Conservation (phyloP, 2,329 filamentous ascomycete genomes). For the Drechslerella coelobrocha region DNA sequence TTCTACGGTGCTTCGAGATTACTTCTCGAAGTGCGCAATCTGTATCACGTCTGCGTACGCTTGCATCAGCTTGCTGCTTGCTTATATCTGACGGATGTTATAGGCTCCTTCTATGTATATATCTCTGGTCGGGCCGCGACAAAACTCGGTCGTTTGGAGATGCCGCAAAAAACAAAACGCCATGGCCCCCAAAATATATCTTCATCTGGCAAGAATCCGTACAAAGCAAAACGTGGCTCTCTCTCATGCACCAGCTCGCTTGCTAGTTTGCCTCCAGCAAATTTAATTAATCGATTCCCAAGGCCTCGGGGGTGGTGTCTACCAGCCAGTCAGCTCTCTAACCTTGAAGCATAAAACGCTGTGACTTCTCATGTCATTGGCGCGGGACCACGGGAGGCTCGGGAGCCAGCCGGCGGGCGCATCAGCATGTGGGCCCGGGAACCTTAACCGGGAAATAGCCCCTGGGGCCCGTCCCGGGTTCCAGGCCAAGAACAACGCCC, state of each 20-base stretch:
- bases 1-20: not conserved
- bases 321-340: not conserved
- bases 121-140: too few species aligned
- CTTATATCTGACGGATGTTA: not conserved
- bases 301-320: not conserved
- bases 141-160: too few species aligned
- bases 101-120: not conserved
- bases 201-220: not conserved
- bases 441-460: not conserved
- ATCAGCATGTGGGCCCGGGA: not conserved
- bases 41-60: not conserved
- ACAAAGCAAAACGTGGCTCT: conserved; percentile 1
- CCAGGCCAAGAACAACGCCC: conserved; percentile 1
- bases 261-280: not conserved
- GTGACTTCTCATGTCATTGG: too few species aligned
- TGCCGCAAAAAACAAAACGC: too few species aligned
- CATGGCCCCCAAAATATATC: not conserved
- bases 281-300: not conserved
- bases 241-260: not conserved
- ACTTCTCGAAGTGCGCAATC: not conserved
- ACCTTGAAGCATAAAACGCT: too few species aligned
- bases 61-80: not conserved
- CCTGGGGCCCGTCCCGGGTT: not conserved
- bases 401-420: not conserved
- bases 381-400: too few species aligned